Evolutionary conservation across 148 eudicot genomes (phyloP), one percentile per base, ranked within the genome.

Genomic region (Fagopyrum homotropicum): DNA sequence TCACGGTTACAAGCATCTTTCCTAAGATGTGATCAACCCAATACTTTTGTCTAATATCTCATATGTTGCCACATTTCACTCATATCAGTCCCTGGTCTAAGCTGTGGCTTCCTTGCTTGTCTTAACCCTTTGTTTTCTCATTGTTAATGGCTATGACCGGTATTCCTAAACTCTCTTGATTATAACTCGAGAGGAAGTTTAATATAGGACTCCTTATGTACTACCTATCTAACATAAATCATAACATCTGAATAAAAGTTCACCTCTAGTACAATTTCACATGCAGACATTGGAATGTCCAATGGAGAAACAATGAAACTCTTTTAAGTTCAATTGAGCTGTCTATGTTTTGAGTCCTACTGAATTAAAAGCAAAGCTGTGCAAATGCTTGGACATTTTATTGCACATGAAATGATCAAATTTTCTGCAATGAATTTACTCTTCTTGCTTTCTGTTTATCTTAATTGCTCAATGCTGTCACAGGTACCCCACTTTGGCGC

Each of bases 401-500:
- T 15, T 51, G 56, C 56, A 51, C 56, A 14, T 50, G 54, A 50
- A 9, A 3, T 51, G n/a, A 51, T 51, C 56, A 11, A 14, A 12
- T 12, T 51, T 51, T 51, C 17, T 51, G 16, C 56, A 2, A 51
- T 35, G 56, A 51, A 51, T 9, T 50, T 55, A 55, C 22, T 26
- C 17, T 57, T 2, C 19, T 17, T 5, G 1, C 2, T 17, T 57
- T 26, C 19, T 57, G 63, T 2, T 35, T 35, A 35, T 0, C 40
- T 35, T 35, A 35, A 22, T n/a, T 68, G 47, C 11, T 68, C 76
- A 44, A 30, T 75, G 55, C 69, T 61, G 73, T 52, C 76, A 77
- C 82, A 95, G 99, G 92, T 87, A 95, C 99, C 75, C 99, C 99
- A 29, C 97, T 95, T 57, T 95, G 99, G 99, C 89, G 99, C 69